Base-by-base conservation (phyloP, 2,329 filamentous ascomycete species). In the Penicillium oxalicum region DNA sequence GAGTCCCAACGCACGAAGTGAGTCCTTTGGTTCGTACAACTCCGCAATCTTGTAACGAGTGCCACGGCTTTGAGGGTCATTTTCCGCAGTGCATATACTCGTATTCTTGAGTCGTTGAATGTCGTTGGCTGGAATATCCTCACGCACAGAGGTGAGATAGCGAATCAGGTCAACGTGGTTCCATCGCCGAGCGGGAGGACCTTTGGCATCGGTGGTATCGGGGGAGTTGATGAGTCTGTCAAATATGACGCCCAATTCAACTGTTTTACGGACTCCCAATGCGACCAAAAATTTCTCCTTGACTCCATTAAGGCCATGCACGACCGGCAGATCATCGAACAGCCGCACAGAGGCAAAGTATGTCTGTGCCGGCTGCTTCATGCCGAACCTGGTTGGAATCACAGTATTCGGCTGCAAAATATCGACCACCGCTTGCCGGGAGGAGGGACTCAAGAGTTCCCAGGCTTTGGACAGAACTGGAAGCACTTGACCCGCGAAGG, bases 291-390 rank as follows among this genome's bases (percentile, higher is more conserved):
- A 88, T 65, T 94, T 96, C 40, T 97, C 91, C 65, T 96, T 97
- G 9, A 96, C 80, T 29, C 83, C 81, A 36, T 85, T 82, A 38
- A 91, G 82, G 9, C 81, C 82, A 55, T 84, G 81, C 1, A 97
- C 83, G 9, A 86, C 84, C 0, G 93, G 91, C 12, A 98, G 75
- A 64, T 98, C 93, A 53, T 96, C 90, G 62, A 98, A 98, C 0
- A 98, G 75, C 65, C 89, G 93, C 34, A 98, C 93, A n/a, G 82
- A 86, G 2, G 88, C 83, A 62, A 98, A 96, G 68, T 96, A 98
- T 0, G 93, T 84, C 56, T 97, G 90, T 3, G 75, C 72, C 4
- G 93, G 93, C 57, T 81, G 87, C 59, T 77, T 86, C 91, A 98
- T 94, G 6, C 93, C 93, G 56, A 84, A 71, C 64, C 89, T 96